Percentiles rank a stretch among this genome's conserved stretches.
Evolutionary conservation across 345 rosid species (phyloP).

Genomic region (Excoecaria agallocha): DNA sequence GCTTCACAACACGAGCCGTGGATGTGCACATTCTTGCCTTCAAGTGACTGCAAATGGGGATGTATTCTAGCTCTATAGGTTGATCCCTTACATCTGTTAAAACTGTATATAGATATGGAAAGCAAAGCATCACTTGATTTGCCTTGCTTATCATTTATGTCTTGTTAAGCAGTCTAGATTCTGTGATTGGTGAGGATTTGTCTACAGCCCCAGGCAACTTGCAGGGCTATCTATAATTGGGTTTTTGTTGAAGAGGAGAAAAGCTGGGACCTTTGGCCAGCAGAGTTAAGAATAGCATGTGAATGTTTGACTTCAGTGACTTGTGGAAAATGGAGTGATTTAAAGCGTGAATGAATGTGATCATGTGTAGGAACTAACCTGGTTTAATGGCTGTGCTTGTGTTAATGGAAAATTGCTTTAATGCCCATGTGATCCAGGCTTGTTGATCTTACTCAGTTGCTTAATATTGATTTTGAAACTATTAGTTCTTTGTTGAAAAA

Average conservation of each 20-base stretch:
- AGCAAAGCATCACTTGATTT: constrained; percentile 17
- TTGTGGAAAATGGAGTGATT: constrained; percentile 19
- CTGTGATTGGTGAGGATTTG: constrained; percentile 9
- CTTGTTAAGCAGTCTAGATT: constrained; percentile 10
- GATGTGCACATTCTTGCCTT: constrained; percentile 35
- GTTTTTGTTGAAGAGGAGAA: constrained; percentile 6
- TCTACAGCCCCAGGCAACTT: constrained; percentile 9
- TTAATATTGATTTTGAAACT: too few relatives aligned
- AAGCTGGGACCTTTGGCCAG: constrained; percentile 15
- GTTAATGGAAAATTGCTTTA: constrained; percentile 6
- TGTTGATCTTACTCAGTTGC: too few relatives aligned
- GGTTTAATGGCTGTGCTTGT: not conserved
- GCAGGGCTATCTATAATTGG: constrained; percentile 11
- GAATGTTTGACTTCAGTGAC: constrained; percentile 12
- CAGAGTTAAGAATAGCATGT: constrained; percentile 3
- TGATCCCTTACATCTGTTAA: constrained; percentile 27
- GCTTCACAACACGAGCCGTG: constrained; percentile 18
- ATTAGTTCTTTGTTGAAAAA: too few relatives aligned
- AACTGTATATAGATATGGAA: constrained; percentile 40
- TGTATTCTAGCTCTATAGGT: constrained; percentile 26
- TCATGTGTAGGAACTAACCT: not conserved
- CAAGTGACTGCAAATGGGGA: constrained; percentile 20
- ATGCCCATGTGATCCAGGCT: not conserved
- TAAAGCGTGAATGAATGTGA: constrained; percentile 3
- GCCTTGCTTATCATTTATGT: not conserved